Evolutionary conservation across 331 rosid genomes (phyloP).

Genomic region (Quercus lobata): DNA sequence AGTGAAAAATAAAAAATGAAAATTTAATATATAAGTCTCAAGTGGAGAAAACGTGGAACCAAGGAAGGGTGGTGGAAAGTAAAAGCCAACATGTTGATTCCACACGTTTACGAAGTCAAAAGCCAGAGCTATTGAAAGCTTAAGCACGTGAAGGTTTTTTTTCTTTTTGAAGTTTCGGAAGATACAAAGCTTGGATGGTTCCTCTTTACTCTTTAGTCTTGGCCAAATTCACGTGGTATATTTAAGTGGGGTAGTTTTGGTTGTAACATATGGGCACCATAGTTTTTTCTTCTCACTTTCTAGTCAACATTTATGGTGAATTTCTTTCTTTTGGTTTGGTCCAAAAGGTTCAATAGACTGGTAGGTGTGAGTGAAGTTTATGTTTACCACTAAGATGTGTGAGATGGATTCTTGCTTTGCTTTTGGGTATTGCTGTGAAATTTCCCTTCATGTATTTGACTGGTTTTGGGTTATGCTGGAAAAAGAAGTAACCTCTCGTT

Average conservation of each 20-base stretch:
- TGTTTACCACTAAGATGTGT: background rate
- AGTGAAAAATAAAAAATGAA: background rate
- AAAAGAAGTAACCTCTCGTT: background rate
- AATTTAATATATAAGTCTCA: background rate
- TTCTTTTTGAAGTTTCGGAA: too few relatives aligned
- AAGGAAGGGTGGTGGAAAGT: conserved; percentile 31
- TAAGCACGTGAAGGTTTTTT: conserved; percentile 23
- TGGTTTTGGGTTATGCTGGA: background rate
- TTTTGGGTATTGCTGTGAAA: conserved; percentile 5
- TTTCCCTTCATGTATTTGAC: background rate
- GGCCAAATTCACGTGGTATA: background rate
- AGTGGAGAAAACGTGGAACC: conserved; percentile 33
- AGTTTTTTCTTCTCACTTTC: background rate
- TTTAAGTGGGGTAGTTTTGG: background rate
- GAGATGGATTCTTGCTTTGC: background rate
- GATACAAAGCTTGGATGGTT: conserved; percentile 15
- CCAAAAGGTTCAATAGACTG: background rate
- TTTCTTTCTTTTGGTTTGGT: background rate
- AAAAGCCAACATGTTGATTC: conserved; percentile 15
- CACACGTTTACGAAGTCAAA: conserved; percentile 18
- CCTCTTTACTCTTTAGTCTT: background rate
- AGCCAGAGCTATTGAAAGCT: conserved; percentile 7
- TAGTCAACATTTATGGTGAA: background rate
- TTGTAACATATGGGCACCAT: too few relatives aligned
- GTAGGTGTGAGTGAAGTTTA: background rate